phyloP scores from a whole-genome alignment of 2,329 filamentous ascomycete species.

The Sarocladium brachiariae region DNA sequence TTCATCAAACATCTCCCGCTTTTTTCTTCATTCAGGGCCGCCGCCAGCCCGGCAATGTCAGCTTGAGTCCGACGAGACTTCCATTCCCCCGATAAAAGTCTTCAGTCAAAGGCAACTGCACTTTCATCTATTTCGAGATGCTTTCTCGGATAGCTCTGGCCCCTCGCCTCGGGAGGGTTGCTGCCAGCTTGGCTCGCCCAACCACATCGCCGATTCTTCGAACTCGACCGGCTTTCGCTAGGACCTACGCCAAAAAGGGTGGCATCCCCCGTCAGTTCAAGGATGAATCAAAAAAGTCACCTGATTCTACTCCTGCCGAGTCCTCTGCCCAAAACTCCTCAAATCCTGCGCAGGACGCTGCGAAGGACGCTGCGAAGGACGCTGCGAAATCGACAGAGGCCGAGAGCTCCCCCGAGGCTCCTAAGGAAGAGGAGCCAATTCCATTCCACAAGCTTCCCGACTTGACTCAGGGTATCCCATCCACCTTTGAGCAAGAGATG shows the following conservation, averaged over 20 bases:
- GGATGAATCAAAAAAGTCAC: constrained; percentile 8
- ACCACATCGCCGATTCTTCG: constrained; percentile 19
- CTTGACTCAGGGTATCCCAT: constrained; percentile 89
- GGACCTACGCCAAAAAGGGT: constrained; percentile 21
- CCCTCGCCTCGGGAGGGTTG: constrained; percentile 25
- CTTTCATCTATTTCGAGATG: constrained; percentile 23
- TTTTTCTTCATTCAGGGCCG: neutral
- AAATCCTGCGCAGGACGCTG: constrained; percentile 11
- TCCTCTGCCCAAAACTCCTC: constrained; percentile 15
- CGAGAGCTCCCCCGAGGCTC: constrained; percentile 8
- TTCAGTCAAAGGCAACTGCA: neutral
- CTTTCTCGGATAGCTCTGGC: constrained; percentile 28
- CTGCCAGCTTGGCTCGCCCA: constrained; percentile 21
- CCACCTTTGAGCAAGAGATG: constrained; percentile 76
- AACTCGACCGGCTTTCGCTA: constrained; percentile 20
- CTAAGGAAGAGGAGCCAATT: constrained; percentile 33
- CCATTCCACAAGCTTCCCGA: constrained; percentile 72
- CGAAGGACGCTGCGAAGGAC: constrained; percentile 9
- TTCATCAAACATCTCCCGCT: neutral
- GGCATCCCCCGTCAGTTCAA: constrained; percentile 5
- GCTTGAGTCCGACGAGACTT: constrained; percentile 6
- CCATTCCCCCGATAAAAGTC: neutral
- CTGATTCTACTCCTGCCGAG: constrained; percentile 11
- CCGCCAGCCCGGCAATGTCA: constrained; percentile 8
- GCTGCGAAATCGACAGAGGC: constrained; percentile 14